Evolutionary conservation across 192 early-diverging fungal genomes (phyloP), one percentile per base, ranked within the genome.

Genomic region (Coemansia sp.): DNA sequence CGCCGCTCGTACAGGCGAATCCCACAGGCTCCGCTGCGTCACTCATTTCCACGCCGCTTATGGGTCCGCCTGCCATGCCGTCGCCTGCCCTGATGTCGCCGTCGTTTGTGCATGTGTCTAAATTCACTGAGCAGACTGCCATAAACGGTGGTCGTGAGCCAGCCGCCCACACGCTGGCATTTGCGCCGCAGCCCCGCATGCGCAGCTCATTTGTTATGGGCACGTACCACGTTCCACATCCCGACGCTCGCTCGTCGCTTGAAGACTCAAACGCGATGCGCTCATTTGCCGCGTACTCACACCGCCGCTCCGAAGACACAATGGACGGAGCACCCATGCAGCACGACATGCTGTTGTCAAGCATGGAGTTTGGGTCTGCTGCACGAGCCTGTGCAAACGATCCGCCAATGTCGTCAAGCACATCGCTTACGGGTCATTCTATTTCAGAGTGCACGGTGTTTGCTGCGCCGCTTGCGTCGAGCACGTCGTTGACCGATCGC

Each of bases 311-410:
- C 6, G 62, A 61, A 38, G 75, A 78, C 68, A 48, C 60, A 11
- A 29, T 45, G 1, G 22, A 49, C 8, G 54, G 51, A 14, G 20
- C 47, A 26, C 37, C 63, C 8, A 14, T 62, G 50, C 51, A 62
- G 14, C 61, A 62, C 24, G 35, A 57, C 41, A 55, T 23, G 59
- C 51, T 59, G 51, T 48, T 66, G 22, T 64, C 74, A 1, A 67
- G 60, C 27, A 52, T 78, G 7, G 75, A 78, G 59, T 59, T 78
- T 12, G 75, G 70, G 9, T 72, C 75, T 3, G 75, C 75, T 12
- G 61, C 69, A 16, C 66, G 68, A 24, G 54, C 69, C 22, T 67
- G 61, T 24, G 59, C 35, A 26, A 56, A 49, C 14, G 67, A 60
- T 13, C 63, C 55, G 1, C 54, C 68, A 14, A 35, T 54, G 20